Evolutionary conservation across 805 yeast genomes (phyloP), one percentile per base, ranked within the genome.

Genomic region (Ogataea paradorogensis): DNA sequence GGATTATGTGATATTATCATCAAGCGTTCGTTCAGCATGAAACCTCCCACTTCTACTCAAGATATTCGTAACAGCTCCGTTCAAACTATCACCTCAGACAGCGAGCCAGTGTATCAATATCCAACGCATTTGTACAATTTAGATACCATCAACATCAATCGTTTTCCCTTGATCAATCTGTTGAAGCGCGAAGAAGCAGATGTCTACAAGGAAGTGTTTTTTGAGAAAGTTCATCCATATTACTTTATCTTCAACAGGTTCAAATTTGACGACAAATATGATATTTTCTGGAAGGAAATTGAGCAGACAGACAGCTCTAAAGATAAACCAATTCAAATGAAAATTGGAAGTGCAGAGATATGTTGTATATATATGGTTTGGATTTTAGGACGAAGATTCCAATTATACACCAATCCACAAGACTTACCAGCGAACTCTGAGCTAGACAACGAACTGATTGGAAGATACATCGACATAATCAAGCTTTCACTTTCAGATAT

Each of bases 291-390:
- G 74, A 49, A 54, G 8, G 69, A 66, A 35, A 44, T 62, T 11
- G 43, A 49, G 5, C 49, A 43, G 5, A 42, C 46, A 10, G 45
- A 36, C 4, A 16, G 25, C 7, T 23, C 25, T 0, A 40, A 37
- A 10, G 42, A 41, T 9, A 40, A 35, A 15, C 40, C 45, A 5
- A 35, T 35, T 9, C 47, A 51, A 9, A 40, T 54, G 42, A 52
- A 47, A 27, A 41, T 65, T n/a, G 49, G 56, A 27, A 51, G 58
- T 37, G 55, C 64, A 3, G 66, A 63, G 38, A 59, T 72, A 14
- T 73, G 77, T 31, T 64, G 71, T 32, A 66, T 74, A 9, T 74
- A 72, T 48, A 59, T 72, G 50, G 70, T 73, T 10, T 73, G 73
- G 73, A 60, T 69, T 15, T 47, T 70, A 14, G 72, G 69, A 6